Percentiles rank a stretch among this genome's conserved stretches.
phyloP scores from a whole-genome alignment of 495 filamentous ascomycete genomes.

The Ramalina intermedia region DNA sequence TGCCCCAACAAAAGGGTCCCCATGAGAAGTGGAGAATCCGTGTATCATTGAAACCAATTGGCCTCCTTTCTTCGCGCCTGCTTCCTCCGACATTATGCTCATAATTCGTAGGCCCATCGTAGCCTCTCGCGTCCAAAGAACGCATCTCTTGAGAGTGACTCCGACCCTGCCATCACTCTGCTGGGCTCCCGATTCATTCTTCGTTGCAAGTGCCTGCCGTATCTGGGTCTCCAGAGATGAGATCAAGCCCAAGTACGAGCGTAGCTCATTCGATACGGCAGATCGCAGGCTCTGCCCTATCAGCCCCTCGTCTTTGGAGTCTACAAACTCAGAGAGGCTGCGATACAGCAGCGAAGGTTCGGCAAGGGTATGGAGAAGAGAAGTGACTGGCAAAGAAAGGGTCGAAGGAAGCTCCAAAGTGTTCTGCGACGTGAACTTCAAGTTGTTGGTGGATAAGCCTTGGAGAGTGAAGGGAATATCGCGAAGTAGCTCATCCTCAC shows the following conservation, averaged over 20 bases:
- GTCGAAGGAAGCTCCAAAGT: constrained; percentile 59
- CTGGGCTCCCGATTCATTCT: constrained; percentile 48
- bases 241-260: constrained; percentile 84
- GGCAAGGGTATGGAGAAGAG: constrained; percentile 74
- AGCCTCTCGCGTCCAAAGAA: constrained; percentile 93
- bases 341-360: constrained; percentile 87
- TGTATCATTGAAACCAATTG: constrained; percentile 92
- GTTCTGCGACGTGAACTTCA: constrained; percentile 54
- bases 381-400: constrained; percentile 72
- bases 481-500: constrained; percentile 64
- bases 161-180: constrained; percentile 67
- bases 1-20: constrained; percentile 83
- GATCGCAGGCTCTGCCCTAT: constrained; percentile 90
- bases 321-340: constrained; percentile 63
- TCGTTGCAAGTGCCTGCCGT: constrained; percentile 54
- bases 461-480: constrained; percentile 92
- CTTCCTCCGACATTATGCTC: constrained; percentile 85
- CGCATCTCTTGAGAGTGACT: constrained; percentile 91
- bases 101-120: constrained; percentile 93
- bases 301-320: constrained; percentile 53
- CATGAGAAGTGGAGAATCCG: constrained; percentile 81
- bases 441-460: constrained; percentile 72
- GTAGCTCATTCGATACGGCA: constrained; percentile 69
- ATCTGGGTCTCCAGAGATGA: constrained; percentile 93
- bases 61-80: constrained; percentile 74